Percentiles rank a stretch among this genome's conserved stretches.
Conservation (phyloP, 495 filamentous ascomycete genomes). For the Parachaetomium inaequale region DNA sequence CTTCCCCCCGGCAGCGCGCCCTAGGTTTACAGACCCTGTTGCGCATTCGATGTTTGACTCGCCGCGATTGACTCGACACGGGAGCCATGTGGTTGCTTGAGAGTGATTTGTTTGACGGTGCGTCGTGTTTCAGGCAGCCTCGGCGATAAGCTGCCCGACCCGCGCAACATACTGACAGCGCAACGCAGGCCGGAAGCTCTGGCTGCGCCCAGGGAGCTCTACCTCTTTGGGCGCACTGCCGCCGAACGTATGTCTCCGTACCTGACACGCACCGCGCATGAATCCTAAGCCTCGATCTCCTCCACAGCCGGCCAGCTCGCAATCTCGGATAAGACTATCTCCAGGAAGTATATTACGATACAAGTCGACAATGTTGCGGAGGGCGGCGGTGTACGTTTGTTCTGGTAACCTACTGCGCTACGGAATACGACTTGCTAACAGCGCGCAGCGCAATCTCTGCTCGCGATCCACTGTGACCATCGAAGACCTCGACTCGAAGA, state of each 20-base stretch:
- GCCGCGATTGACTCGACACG: neutral
- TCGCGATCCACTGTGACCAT: constrained; percentile 62
- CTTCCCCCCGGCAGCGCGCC: no score
- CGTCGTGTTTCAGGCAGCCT: constrained; percentile 11
- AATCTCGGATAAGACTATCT: constrained; percentile 72
- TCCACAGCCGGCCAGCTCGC: constrained; percentile 50
- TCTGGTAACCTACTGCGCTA: no score
- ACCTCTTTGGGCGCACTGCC: constrained; percentile 68
- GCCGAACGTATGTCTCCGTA: constrained; percentile 42
- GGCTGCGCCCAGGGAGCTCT: constrained; percentile 77
- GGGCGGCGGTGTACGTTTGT: constrained; percentile 63
- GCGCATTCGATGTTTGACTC: neutral
- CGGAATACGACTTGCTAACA: no score
- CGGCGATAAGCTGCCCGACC: no score
- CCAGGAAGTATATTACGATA: constrained; percentile 83
- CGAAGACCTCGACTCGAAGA: constrained; percentile 69
- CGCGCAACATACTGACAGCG: constrained; percentile 12
- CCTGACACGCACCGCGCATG: no score
- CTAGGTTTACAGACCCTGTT: no score
- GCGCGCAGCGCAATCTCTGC: constrained; percentile 52
- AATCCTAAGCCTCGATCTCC: no score
- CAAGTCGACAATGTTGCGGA: constrained; percentile 61
- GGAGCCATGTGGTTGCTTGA: constrained; percentile 58
- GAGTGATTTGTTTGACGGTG: constrained; percentile 51
- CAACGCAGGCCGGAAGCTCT: constrained; percentile 69